Conservation (phyloP, 371 early-diverging fungal species). For the Lichtheimia hyalospora region DNA sequence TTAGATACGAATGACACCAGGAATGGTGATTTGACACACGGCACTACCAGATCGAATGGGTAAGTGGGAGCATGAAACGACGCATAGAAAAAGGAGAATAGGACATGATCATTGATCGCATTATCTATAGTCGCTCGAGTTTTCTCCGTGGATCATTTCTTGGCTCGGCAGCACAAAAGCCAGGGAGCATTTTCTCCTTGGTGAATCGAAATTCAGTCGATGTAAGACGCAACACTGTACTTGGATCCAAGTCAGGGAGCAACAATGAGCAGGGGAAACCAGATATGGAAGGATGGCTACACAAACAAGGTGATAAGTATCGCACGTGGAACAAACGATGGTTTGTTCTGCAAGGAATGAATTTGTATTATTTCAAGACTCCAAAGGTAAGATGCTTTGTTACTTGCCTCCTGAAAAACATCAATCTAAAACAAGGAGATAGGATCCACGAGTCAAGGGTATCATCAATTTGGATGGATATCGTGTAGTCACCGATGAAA, state of each 20-base stretch:
- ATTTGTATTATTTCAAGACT: constrained; percentile 63
- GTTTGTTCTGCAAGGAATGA: constrained; percentile 65
- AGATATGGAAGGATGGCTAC: constrained; percentile 66
- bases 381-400: constrained; percentile 33
- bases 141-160: constrained; percentile 17
- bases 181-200: constrained; percentile 13
- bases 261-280: constrained; percentile 22
- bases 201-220: constrained; percentile 19
- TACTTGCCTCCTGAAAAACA: neutral
- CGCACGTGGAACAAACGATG: constrained; percentile 69
- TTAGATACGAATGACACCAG: neutral
- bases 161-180: constrained; percentile 1
- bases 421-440: neutral
- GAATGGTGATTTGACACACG: neutral
- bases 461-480: constrained; percentile 60
- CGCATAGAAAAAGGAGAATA: neutral
- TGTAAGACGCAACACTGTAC: neutral
- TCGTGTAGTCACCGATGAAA: constrained; percentile 55
- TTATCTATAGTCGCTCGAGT: constrained; percentile 4
- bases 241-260: neutral
- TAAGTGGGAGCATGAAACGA: neutral
- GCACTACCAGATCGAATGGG: neutral
- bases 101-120: neutral
- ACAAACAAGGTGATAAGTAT: constrained; percentile 67
- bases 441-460: constrained; percentile 58